phyloP scores from a whole-genome alignment of 2,329 filamentous ascomycete genomes.

The Decorospora gaudefroyi region DNA sequence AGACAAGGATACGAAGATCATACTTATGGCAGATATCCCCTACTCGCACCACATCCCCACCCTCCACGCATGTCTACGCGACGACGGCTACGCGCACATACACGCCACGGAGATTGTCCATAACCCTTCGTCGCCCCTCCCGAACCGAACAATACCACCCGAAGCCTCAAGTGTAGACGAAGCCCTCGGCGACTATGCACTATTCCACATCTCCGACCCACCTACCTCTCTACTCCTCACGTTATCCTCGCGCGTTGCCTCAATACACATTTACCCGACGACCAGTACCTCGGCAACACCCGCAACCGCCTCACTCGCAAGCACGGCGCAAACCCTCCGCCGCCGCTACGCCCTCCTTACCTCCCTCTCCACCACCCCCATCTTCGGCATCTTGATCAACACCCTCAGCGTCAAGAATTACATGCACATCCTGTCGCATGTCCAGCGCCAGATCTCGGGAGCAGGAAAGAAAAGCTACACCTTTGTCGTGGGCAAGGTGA shows the following conservation, averaged over 20 bases:
- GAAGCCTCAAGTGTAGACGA: constrained; percentile 53
- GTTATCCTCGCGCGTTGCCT: constrained; percentile 77
- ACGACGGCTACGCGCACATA: constrained; percentile 70
- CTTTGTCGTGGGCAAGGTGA: constrained; percentile 94
- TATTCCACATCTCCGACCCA: constrained; percentile 85
- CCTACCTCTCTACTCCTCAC: constrained; percentile 83
- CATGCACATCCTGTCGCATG: constrained; percentile 73
- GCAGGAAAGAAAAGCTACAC: constrained; percentile 95
- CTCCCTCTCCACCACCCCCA: constrained; percentile 74
- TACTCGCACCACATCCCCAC: constrained; percentile 74
- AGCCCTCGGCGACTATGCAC: constrained; percentile 66
- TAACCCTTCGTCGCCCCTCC: constrained; percentile 77
- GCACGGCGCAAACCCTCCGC: constrained; percentile 66
- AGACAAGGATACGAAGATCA: constrained; percentile 65
- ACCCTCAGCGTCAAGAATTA: constrained; percentile 93
- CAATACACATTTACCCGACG: constrained; percentile 77
- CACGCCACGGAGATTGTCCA: constrained; percentile 74
- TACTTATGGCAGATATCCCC: constrained; percentile 88
- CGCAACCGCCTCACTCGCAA: constrained; percentile 51
- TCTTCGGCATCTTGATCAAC: constrained; percentile 95
- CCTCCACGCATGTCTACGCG: constrained; percentile 60
- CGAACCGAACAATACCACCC: constrained; percentile 74
- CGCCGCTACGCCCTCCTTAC: constrained; percentile 88
- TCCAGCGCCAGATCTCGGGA: constrained; percentile 71
- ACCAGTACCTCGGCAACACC: constrained; percentile 32